Base-by-base conservation (phyloP, 1,284 basidiomycete species). In the Ganoderma sp. region DNA sequence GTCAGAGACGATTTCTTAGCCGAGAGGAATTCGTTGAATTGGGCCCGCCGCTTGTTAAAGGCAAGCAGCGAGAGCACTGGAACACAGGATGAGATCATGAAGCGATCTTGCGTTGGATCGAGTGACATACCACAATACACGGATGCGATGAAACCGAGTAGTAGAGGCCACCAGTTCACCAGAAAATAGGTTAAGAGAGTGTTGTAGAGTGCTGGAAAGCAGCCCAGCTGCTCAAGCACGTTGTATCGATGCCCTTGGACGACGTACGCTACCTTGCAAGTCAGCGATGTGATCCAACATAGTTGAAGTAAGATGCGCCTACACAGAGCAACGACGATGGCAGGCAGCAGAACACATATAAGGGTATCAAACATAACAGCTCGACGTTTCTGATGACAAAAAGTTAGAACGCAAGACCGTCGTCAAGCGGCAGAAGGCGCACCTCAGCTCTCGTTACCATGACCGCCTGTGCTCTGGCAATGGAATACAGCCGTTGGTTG, bases 301-400 rank as follows among this genome's bases (percentile, higher is more conserved):
- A n/a, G n/a, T n/a, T n/a, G 57, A 39, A 25, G 39, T 19, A 32
- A 43, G 28, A 8, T 3, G 73, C 67, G 70, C 78, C 59, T 73
- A 90, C 89, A 84, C 52, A 90, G 74, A 37, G 80, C 73, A 79
- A 89, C 84, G 32, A 81, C 78, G 0, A 89, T 54, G 2, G 86
- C 57, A 2, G 89, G 88, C 14, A 90, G 75, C 1, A 84, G 86
- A 9, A 87, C 71, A 15, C 81, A 83, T 48, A 88, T 84, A 0
- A 77, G 67, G 0, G 85, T 65, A 71, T 90, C 88, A 25, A 84
- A 71, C 22, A 84, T 73, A 48, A 87, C 74, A 10, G 79, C 81
- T 3, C 84, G 81, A 0, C 72, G 73, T 72, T 73, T 75, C 76
- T 78, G 48, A 6, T 84, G n/a, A n/a, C n/a, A n/a, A 59, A 14